A percentile compares a stretch with the other conserved stretches of the same genome.
Evolutionary conservation across 2,329 filamentous ascomycete genomes (phyloP).

Genomic region (Corinectria fuckeliana): DNA sequence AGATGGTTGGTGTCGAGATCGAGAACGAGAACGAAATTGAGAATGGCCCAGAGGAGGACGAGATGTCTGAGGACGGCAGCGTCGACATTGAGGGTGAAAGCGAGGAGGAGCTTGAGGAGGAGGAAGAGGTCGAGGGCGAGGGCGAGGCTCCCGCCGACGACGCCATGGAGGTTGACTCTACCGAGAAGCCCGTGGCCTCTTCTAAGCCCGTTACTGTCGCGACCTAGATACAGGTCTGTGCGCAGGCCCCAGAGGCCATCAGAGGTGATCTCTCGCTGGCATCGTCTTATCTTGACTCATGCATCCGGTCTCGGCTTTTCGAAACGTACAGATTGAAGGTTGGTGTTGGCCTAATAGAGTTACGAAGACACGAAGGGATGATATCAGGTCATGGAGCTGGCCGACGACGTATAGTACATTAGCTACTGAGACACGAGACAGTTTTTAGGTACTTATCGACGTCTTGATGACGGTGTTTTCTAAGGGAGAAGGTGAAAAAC

Average conservation of each 20-base stretch:
- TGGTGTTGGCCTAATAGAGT: conserved; percentile 38
- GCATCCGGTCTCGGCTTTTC: conserved; percentile 23
- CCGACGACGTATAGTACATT: conserved; percentile 24
- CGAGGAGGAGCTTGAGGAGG: conserved; percentile 73
- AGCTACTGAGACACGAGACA: conserved; percentile 13
- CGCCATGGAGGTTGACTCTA: conserved; percentile 58
- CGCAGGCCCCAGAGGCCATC: not conserved
- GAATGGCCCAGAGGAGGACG: conserved; percentile 66
- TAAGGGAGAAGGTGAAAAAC: not conserved
- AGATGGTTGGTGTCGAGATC: conserved; percentile 76
- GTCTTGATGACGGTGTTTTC: not conserved
- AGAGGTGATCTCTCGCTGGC: conserved; percentile 21
- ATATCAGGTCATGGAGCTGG: conserved; percentile 33
- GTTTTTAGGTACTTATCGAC: conserved; percentile 2
- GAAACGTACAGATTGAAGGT: conserved; percentile 24
- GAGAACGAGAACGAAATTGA: conserved; percentile 44
- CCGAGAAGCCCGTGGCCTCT: conserved; percentile 45
- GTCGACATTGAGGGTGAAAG: conserved; percentile 82
- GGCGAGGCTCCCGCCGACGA: conserved; percentile 45
- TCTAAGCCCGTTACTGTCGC: conserved; percentile 46
- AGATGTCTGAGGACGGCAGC: conserved; percentile 74
- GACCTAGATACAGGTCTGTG: conserved; percentile 34
- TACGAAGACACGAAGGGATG: conserved; percentile 42
- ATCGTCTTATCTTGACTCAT: conserved; percentile 24
- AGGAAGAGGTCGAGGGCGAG: conserved; percentile 55